Percentiles rank a stretch among this genome's conserved stretches.
Evolutionary conservation across 306 rosid genomes (phyloP).

Genomic region (Glycine tomentella): DNA sequence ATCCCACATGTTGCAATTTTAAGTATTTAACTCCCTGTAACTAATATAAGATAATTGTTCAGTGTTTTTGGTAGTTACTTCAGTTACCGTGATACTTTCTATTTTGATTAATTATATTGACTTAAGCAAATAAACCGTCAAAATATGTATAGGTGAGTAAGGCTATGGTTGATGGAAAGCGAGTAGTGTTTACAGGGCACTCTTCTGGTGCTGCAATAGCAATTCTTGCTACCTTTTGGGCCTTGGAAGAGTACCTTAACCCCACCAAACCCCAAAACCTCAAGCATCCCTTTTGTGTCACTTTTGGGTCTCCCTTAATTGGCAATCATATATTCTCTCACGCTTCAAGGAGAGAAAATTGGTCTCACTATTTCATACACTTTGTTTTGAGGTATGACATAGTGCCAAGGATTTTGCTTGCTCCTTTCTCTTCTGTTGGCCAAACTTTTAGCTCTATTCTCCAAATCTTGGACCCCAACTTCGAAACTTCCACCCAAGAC

Average conservation of each 20-base stretch:
- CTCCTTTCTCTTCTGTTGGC: slow-evolving; percentile 60
- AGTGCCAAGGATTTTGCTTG: slow-evolving; percentile 66
- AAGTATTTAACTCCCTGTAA: background rate
- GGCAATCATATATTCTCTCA: slow-evolving; percentile 78
- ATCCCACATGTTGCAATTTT: background rate
- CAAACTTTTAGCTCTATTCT: slow-evolving; percentile 46
- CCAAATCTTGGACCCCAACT: slow-evolving; percentile 39
- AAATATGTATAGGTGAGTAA: slow-evolving; percentile 62
- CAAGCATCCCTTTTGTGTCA: slow-evolving; percentile 55
- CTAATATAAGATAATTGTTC: background rate
- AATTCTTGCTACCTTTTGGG: slow-evolving; percentile 70
- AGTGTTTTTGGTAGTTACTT: background rate
- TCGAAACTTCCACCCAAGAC: background rate
- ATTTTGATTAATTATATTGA: slow-evolving; percentile 26
- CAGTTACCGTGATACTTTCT: background rate
- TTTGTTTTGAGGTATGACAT: slow-evolving; percentile 69
- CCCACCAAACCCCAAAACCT: background rate
- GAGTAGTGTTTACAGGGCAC: slow-evolving; percentile 75
- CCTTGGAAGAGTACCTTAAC: slow-evolving; percentile 51
- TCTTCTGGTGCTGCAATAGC: slow-evolving; percentile 75
- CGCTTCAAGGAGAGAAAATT: slow-evolving; percentile 73
- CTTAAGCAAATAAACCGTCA: background rate
- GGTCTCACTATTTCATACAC: slow-evolving; percentile 67
- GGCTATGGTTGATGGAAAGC: slow-evolving; percentile 44
- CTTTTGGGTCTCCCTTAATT: slow-evolving; percentile 85